Conservation (phyloP, 805 yeast species). For the Priceomyces fermenticarens region DNA sequence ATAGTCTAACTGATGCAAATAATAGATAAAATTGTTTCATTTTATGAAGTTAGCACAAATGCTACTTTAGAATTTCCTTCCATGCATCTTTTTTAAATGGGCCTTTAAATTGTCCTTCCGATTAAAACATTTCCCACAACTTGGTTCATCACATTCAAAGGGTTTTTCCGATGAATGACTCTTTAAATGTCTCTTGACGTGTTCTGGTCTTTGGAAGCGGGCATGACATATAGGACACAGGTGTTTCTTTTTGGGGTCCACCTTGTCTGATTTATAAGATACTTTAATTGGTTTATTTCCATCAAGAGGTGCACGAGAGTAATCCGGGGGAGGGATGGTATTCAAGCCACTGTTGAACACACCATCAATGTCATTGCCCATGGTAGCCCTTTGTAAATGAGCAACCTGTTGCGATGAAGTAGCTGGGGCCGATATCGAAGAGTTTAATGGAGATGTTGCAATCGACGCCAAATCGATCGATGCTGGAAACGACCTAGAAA, state of each 20-base stretch:
- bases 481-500: conserved; percentile 45
- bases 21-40: background rate
- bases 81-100: conserved; percentile 61
- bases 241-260: conserved; percentile 54
- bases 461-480: conserved; percentile 54
- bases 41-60: background rate
- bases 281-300: conserved; percentile 17
- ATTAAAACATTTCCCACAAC: conserved; percentile 56
- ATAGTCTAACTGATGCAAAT: conserved; percentile 2
- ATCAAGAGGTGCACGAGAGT: conserved; percentile 9
- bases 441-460: conserved; percentile 28
- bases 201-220: conserved; percentile 67
- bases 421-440: conserved; percentile 8
- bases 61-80: conserved; percentile 10
- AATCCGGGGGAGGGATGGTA: conserved; percentile 8
- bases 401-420: conserved; percentile 4
- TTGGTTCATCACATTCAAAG: conserved; percentile 48
- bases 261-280: conserved; percentile 30
- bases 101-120: conserved; percentile 60
- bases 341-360: background rate
- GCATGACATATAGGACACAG: conserved; percentile 63
- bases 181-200: conserved; percentile 63
- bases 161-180: conserved; percentile 59
- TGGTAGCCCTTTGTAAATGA: conserved; percentile 1
- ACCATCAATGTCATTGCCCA: background rate